Base-by-base conservation (phyloP, 2,329 filamentous ascomycete species). In the Drechslerella coelobrocha region DNA sequence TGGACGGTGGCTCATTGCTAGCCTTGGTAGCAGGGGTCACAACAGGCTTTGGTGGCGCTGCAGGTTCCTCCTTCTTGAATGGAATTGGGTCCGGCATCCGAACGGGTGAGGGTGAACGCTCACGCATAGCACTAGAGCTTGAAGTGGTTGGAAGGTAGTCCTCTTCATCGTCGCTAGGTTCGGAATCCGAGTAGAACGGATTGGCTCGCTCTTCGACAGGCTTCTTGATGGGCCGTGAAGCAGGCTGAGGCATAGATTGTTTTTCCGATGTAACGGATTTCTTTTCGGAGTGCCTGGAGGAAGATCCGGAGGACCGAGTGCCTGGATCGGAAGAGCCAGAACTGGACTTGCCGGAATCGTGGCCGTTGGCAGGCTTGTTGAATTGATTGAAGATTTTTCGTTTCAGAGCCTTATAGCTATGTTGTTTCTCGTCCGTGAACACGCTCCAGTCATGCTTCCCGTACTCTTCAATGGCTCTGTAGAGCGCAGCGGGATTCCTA, bases 391-490 rank as follows among this genome's bases (percentile, higher is more conserved):
- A 68, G 10, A 73, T 68, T 37, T 71, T 72, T 39, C 61, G 72
- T 45, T 74, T 74, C 45, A 76, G 52, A 17, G 72, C 66, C 2
- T 59, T 53, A 57, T 76, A 76, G 51, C 73, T 74, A 50, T 76
- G 75, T 31, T 76, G 75, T 29, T 74, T 73, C 51, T 76, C 75
- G n/a, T 75, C 66, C 2, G 75, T 75, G 34, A 75, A 76, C 37
- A 75, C 75, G 17, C 68, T 43, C 75, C 75, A 76, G 29, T 74
- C 73, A 48, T 74, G 72, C 52, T 71, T 68, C 19, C 74, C 66
- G 52, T 76, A 76, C 39, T 74, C 68, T 26, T 73, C 56, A 4
- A 76, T 72, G 26, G 75, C 72, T 51, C 74, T 53, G 47, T 74
- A 74, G 21, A 76, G 72, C 48, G 72, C 75, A 6, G 73, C 71